Evolutionary conservation across 1,284 basidiomycete species (phyloP).

Genomic region (Rhodotorula sp.): DNA sequence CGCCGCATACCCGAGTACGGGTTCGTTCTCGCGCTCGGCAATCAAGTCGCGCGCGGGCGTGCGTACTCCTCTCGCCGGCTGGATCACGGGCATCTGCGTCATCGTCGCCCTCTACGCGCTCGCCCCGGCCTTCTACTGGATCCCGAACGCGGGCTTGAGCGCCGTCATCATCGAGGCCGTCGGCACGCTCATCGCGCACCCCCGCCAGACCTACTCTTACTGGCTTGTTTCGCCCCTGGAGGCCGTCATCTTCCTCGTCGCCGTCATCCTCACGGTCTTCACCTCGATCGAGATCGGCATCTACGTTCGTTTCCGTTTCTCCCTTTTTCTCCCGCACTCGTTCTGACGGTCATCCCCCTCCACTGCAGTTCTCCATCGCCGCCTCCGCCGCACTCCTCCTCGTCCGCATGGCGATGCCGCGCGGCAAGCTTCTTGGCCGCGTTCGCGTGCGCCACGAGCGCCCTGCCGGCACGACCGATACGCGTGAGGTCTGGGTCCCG

Average conservation of each 20-base stretch:
- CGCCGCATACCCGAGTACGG: conserved; percentile 88
- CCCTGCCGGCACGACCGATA: conserved; percentile 41
- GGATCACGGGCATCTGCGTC: conserved; percentile 83
- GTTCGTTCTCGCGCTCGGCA: conserved; percentile 95
- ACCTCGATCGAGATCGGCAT: conserved; percentile 74
- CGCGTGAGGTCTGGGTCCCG: conserved; percentile 80
- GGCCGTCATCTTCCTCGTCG: conserved; percentile 84
- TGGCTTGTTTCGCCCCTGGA: conserved; percentile 94
- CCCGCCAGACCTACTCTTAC: conserved; percentile 82
- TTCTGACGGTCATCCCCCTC: background rate
- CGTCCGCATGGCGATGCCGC: conserved; percentile 85
- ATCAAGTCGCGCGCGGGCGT: conserved; percentile 96
- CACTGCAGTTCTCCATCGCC: conserved; percentile 66
- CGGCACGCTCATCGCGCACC: conserved; percentile 85
- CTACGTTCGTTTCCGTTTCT: conserved; percentile 57
- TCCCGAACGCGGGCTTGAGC: conserved; percentile 70
- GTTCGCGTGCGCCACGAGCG: conserved; percentile 58
- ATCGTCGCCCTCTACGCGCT: conserved; percentile 92
- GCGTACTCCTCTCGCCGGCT: conserved; percentile 87
- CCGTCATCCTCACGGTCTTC: conserved; percentile 75
- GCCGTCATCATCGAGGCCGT: conserved; percentile 80
- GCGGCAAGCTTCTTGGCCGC: conserved; percentile 88
- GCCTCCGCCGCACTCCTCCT: conserved; percentile 82
- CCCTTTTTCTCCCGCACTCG: background rate
- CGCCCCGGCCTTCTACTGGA: conserved; percentile 73